Evolutionary conservation across 495 filamentous ascomycete genomes (phyloP).

Genomic region (Aspergillus ostianus): DNA sequence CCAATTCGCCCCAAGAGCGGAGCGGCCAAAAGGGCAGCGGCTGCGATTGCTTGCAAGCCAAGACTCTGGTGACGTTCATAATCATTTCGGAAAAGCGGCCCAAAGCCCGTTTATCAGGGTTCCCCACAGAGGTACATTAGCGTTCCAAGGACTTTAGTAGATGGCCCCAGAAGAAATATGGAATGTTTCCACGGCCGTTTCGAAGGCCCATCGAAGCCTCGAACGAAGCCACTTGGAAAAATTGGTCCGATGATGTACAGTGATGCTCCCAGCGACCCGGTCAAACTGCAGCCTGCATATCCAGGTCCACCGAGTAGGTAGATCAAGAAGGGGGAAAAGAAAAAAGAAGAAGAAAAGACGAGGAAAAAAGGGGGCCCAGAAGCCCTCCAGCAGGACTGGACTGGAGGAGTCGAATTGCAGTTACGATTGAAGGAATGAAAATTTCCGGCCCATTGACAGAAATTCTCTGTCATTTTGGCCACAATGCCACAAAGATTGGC

Average conservation of each 20-base stretch:
- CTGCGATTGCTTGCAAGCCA: conserved; percentile 18
- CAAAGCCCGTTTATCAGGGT: conserved; percentile 25
- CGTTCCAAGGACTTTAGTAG: conserved; percentile 13
- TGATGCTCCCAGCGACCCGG: background rate
- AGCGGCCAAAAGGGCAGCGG: conserved; percentile 11
- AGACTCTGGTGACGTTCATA: conserved; percentile 18
- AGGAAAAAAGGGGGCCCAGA: background rate
- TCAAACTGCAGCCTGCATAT: conserved; percentile 14
- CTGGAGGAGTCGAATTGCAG: conserved; percentile 19
- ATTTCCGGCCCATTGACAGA: conserved; percentile 17
- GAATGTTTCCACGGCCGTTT: conserved; percentile 19
- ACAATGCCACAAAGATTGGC: background rate
- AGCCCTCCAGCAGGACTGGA: conserved; percentile 1
- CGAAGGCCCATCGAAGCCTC: conserved; percentile 25
- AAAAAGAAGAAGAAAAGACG: background rate
- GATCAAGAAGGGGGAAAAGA: background rate
- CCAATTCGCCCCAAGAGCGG: background rate
- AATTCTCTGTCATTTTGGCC: conserved; percentile 14
- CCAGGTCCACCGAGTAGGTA: background rate
- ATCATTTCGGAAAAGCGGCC: conserved; percentile 25
- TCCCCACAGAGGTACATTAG: conserved; percentile 27
- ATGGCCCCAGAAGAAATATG: conserved; percentile 12
- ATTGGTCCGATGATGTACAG: conserved; percentile 20
- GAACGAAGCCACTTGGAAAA: conserved; percentile 12
- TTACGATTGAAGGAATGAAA: conserved; percentile 15